These are phyloP conservation scores for Nigrospora sphaerica DNA, from an alignment of 2,329 filamentous ascomycete genomes.

Conservation along the genomic window DNA sequence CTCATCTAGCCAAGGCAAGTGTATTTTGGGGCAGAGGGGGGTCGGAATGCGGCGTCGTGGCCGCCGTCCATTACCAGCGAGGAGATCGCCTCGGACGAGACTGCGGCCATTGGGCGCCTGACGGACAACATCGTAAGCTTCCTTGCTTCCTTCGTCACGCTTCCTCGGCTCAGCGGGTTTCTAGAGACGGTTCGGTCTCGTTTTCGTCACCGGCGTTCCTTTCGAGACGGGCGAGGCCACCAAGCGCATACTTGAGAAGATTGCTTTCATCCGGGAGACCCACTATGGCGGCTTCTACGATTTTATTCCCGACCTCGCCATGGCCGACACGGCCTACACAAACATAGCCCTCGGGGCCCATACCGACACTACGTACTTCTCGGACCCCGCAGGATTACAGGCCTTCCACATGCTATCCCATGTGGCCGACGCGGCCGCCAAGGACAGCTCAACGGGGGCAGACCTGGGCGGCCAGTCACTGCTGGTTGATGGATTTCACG, in stretches of 20 bases:
- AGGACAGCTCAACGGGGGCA: conserved; percentile 5
- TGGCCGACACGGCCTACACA: conserved; percentile 89
- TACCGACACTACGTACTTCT: conserved; percentile 95
- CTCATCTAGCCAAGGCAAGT: conserved; percentile 8
- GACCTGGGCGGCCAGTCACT: conserved; percentile 65
- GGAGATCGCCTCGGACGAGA: conserved; percentile 48
- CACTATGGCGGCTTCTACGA: conserved; percentile 81
- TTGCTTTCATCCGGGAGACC: conserved; percentile 81
- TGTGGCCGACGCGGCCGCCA: conserved; percentile 16
- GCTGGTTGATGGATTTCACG: conserved; percentile 80
- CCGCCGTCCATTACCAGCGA: conserved; percentile 56
- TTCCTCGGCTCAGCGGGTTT: background rate
- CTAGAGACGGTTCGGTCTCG: conserved; percentile 66
- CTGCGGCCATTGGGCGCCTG: conserved; percentile 51
- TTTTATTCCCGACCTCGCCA: conserved; percentile 81
- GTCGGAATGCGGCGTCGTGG: conserved; percentile 23
- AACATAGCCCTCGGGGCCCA: conserved; percentile 75
- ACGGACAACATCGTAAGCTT: conserved; percentile 51
- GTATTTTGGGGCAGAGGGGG: conserved; percentile 20
- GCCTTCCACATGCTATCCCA: conserved; percentile 89
- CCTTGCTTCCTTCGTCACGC: background rate
- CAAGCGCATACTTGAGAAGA: conserved; percentile 66
- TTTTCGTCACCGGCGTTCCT: conserved; percentile 66
- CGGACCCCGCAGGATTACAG: conserved; percentile 83
- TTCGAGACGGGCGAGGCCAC: conserved; percentile 60